Evolutionary conservation across 2,329 filamentous ascomycete species (phyloP), one percentile per base, ranked within the genome.

Genomic region (Dothistroma pini): DNA sequence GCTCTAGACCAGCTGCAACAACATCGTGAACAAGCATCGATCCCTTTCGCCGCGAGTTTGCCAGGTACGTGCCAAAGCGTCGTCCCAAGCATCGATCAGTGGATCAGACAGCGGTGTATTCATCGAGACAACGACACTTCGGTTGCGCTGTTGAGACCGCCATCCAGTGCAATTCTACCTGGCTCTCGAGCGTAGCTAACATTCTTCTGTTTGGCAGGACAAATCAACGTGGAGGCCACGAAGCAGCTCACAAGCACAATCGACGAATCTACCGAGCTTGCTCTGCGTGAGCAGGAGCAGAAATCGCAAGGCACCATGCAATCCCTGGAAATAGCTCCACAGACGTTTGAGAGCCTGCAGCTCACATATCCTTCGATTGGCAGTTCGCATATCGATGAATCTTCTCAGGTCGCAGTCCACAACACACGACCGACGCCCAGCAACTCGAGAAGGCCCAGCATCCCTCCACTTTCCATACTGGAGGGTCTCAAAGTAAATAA

Each of bases 401-500:
- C 41, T 8, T 16, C 21, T 50, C 25, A 19, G 19, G 22, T n/a
- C 29, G 50, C 21, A 29, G 14, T 38, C n/a, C 34, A 57, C 8
- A 2, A 22, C 8, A 32, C 35, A 2, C 25, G 6, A 29, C 19
- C 31, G 0, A 12, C 44, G 10, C 11, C 44, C 29, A 29, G 5
- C 31, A 50, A 16, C 32, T 50, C 44, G 1, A 29, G 55, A 50
- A 21, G 55, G 11, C 31, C 47, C 38, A 62, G 50, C 7, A 25
- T 75, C 5, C 76, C 77, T 54, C 75, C 76, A 48, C 71, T 80
- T 6, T 75, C 74, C 12, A 78, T 78, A 62, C 61, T 82, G 48
- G 75, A 83, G 68, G 79, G 81, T 54, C 75, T 80, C 54, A 83
- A 82, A 70, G 80, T 83, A 69, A 83, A 83, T 72, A 83, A 81